Conservation (phyloP, 345 rosid genomes). For the Aquilaria yunnanensis region DNA sequence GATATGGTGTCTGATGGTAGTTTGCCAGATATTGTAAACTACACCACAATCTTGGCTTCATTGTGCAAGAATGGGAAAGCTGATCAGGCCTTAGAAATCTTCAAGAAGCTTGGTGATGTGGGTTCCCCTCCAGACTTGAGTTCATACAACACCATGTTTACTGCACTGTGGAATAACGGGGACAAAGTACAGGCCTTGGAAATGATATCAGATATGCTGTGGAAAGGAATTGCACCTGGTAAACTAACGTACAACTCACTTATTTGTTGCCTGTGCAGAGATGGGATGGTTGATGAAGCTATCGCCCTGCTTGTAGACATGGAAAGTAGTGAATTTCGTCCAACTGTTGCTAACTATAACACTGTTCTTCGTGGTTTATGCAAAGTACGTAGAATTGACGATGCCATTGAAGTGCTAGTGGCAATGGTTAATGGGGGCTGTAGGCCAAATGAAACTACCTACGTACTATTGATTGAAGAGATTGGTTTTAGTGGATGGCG, state of each 20-base stretch:
- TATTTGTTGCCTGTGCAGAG: constrained; percentile 78
- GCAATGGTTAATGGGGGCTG: constrained; percentile 60
- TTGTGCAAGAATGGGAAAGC: constrained; percentile 69
- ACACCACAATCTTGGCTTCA: constrained; percentile 62
- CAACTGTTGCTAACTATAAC: constrained; percentile 66
- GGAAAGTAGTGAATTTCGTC: constrained; percentile 46
- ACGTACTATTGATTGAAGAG: constrained; percentile 61
- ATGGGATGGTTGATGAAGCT: constrained; percentile 80
- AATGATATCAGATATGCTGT: constrained; percentile 62
- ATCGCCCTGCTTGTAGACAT: constrained; percentile 59
- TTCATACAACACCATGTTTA: constrained; percentile 83
- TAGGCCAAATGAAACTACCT: constrained; percentile 79
- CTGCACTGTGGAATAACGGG: constrained; percentile 68
- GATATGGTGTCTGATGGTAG: constrained; percentile 75
- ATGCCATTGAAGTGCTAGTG: constrained; percentile 57
- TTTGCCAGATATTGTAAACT: constrained; percentile 76
- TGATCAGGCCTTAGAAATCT: constrained; percentile 69
- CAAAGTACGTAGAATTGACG: constrained; percentile 58
- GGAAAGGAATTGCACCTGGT: constrained; percentile 57
- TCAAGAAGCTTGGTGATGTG: constrained; percentile 50
- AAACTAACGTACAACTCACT: constrained; percentile 76
- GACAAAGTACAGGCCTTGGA: constrained; percentile 48
- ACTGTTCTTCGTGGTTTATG: constrained; percentile 66
- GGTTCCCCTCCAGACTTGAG: constrained; percentile 77
- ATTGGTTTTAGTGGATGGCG: constrained; percentile 70